Evolutionary conservation across 1,139 yeast species (phyloP).

Genomic region (Kurtzmaniella quercitrusa): DNA sequence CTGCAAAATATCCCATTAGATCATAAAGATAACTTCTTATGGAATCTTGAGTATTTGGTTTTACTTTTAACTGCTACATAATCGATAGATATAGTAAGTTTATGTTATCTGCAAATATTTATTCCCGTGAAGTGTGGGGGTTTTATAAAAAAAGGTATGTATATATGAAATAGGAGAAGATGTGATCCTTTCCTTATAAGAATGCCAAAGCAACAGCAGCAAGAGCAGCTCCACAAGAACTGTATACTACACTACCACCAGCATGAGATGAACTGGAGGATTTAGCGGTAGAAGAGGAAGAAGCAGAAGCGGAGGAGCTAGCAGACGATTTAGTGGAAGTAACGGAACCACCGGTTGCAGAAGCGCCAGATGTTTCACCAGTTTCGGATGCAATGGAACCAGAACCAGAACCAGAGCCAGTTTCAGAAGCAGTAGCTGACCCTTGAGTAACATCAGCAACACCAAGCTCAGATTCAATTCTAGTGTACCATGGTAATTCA

Average conservation of each 20-base stretch:
- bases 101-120: neutral
- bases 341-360: constrained; percentile 9
- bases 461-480: constrained; percentile 21
- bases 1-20: constrained; percentile 31
- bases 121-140: no score
- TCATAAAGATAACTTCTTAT: constrained; percentile 38
- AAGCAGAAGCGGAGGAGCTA: constrained; percentile 5
- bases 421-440: constrained; percentile 8
- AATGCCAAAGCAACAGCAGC: constrained; percentile 36
- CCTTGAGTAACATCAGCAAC: constrained; percentile 9
- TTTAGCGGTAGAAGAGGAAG: constrained; percentile 1
- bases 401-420: constrained; percentile 8
- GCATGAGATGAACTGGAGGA: constrained; percentile 8
- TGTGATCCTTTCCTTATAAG: constrained; percentile 19
- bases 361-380: constrained; percentile 6
- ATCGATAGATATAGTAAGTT: neutral
- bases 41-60: constrained; percentile 38
- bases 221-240: constrained; percentile 32
- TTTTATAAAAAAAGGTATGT: neutral
- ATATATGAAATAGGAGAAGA: neutral
- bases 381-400: constrained; percentile 8
- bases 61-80: constrained; percentile 31
- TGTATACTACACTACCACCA: constrained; percentile 15
- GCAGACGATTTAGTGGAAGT: constrained; percentile 6
- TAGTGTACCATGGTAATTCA: constrained; percentile 40